Evolutionary conservation across 148 eudicot species (phyloP).

Genomic region (Simmondsia chinensis): DNA sequence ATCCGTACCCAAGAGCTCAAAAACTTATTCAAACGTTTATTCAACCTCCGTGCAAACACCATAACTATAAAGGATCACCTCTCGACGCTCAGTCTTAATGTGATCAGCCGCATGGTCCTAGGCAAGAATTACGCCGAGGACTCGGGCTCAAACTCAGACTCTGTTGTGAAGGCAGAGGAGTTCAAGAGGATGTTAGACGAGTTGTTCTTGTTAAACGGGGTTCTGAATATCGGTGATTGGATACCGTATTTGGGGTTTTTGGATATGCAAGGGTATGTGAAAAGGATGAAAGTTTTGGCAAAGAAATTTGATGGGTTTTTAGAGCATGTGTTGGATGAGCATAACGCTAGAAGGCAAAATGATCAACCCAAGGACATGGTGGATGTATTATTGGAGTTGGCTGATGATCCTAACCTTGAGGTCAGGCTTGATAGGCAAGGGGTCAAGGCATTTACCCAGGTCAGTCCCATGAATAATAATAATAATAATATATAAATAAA

Average conservation of each 20-base stretch:
- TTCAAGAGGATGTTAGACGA: constrained; percentile 89
- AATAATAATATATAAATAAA: no score
- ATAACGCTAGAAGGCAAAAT: constrained; percentile 27
- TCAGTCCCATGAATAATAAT: constrained; percentile 2
- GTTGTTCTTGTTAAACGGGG: constrained; percentile 76
- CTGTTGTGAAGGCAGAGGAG: constrained; percentile 49
- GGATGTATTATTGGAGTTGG: constrained; percentile 65
- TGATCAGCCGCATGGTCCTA: constrained; percentile 82
- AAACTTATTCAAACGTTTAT: constrained; percentile 20
- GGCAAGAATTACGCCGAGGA: constrained; percentile 57
- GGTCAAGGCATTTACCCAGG: constrained; percentile 88
- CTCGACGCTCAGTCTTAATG: constrained; percentile 61
- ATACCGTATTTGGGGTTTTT: constrained; percentile 57
- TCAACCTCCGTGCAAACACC: constrained; percentile 7
- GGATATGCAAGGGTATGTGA: constrained; percentile 87
- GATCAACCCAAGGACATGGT: constrained; percentile 61
- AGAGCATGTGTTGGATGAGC: constrained; percentile 88
- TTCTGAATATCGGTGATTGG: constrained; percentile 74
- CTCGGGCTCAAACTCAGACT: constrained; percentile 5
- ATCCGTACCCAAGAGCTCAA: constrained; percentile 66
- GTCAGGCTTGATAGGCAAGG: constrained; percentile 82
- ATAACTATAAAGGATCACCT: constrained; percentile 45
- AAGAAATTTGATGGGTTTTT: constrained; percentile 74
- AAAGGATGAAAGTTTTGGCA: constrained; percentile 79
- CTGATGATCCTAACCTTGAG: constrained; percentile 65